Evolutionary conservation across 2,329 filamentous ascomycete genomes (phyloP).

Genomic region (Paecilomyces sp.): DNA sequence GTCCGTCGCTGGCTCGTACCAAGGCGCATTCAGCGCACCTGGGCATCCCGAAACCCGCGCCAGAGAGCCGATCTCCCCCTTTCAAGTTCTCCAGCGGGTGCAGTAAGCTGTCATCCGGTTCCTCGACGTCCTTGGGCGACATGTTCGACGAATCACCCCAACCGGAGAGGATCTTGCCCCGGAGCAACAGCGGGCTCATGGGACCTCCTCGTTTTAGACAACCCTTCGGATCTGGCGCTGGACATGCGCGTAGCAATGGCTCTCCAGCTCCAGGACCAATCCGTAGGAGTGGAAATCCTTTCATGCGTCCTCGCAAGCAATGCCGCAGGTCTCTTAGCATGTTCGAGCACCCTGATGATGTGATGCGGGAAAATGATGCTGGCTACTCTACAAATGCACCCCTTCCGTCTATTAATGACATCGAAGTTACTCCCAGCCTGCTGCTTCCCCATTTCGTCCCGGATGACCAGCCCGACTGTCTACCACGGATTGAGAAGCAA

Average conservation of each 20-base stretch:
- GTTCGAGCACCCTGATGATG: constrained; percentile 87
- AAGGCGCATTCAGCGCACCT: constrained; percentile 68
- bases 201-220: constrained; percentile 57
- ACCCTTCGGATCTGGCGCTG: constrained; percentile 48
- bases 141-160: constrained; percentile 76
- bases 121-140: constrained; percentile 65
- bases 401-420: constrained; percentile 72
- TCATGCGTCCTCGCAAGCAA: constrained; percentile 73
- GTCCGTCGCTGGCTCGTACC: constrained; percentile 66
- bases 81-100: constrained; percentile 65
- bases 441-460: constrained; percentile 77
- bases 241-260: constrained; percentile 56
- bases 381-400: constrained; percentile 47
- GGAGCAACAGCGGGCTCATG: constrained; percentile 52
- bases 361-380: constrained; percentile 71
- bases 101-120: constrained; percentile 47
- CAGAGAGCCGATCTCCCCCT: constrained; percentile 60
- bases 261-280: constrained; percentile 67
- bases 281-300: constrained; percentile 65
- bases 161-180: constrained; percentile 54
- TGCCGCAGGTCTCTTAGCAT: constrained; percentile 92
- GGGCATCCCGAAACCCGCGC: constrained; percentile 53
- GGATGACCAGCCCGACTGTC: constrained; percentile 72
- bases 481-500: constrained; percentile 76
- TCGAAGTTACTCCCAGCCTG: constrained; percentile 68